phyloP scores from a whole-genome alignment of 1,139 yeast species.

The Yamadazyma membranifaciens region DNA sequence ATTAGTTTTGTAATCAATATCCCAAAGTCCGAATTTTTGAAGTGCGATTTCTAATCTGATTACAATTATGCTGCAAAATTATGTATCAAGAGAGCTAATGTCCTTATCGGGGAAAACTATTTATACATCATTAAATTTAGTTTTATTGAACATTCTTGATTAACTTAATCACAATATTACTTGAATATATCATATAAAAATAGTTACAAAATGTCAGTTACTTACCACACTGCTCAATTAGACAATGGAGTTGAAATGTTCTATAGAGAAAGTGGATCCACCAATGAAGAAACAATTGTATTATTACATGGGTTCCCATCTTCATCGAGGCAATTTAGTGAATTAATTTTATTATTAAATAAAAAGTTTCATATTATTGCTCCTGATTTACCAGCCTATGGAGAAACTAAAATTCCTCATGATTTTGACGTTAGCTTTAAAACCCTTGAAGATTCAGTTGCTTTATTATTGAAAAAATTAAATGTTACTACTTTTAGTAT shows the following conservation, averaged over 20 bases:
- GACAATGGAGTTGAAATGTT: slow-evolving; percentile 25
- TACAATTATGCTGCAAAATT: neutral
- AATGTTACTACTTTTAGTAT: slow-evolving; percentile 23
- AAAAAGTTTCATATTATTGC: slow-evolving; percentile 38
- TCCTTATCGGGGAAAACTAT: too few species aligned
- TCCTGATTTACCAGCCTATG: slow-evolving; percentile 47
- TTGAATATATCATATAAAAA: too few species aligned
- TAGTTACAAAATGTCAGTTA: slow-evolving; percentile 7
- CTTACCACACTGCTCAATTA: slow-evolving; percentile 12
- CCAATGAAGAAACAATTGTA: slow-evolving; percentile 26
- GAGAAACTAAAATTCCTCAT: slow-evolving; percentile 31
- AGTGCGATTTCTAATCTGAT: neutral
- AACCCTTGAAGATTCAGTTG: slow-evolving; percentile 29
- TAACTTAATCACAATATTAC: too few species aligned
- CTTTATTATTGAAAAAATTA: slow-evolving; percentile 25
- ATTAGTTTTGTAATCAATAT: too few species aligned
- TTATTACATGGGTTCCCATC: slow-evolving; percentile 46
- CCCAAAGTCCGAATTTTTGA: neutral
- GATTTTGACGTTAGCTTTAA: slow-evolving; percentile 29
- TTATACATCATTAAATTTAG: too few species aligned
- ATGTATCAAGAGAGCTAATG: too few species aligned
- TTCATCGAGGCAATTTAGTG: slow-evolving; percentile 36
- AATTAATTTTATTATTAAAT: slow-evolving; percentile 33
- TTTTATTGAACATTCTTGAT: too few species aligned
- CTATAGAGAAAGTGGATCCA: slow-evolving; percentile 37